Evolutionary conservation across 2,329 filamentous ascomycete genomes (phyloP), one percentile per base, ranked within the genome.

Genomic region (Fusarium verrucosum): DNA sequence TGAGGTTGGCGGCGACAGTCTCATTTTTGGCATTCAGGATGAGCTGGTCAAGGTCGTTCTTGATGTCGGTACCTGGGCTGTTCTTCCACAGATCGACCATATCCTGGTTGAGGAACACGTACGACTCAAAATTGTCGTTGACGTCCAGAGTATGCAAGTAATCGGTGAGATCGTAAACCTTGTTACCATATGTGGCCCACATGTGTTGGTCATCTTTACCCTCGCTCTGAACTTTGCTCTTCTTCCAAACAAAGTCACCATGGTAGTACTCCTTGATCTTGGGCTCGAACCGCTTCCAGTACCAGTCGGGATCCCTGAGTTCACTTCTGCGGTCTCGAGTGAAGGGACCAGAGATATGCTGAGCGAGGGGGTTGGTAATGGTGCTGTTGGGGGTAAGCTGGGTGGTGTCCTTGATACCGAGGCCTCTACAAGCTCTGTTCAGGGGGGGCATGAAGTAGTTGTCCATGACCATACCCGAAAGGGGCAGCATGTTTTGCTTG

Each of bases 81-180:
- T 88, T 83, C 70, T 88, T 84, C 71, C 96, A 86, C 11, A 94
- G 76, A 4, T 88, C 82, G 3, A 86, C 84, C 7, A 99, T 78
- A 8, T 86, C 83, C 2, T 74, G 68, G 60, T 95, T 88, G 26
- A 99, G 82, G 78, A 96, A 98, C 10, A 84, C 76, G 78, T 92
- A 96, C 0, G 75, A 73, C 0, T 78, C 72, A 7, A 81, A 70
- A 51, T 88, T 81, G 66, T 88, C 82, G 71, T 84, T 80, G 19
- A 81, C 66, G 10, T 89, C 80, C 37, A 88, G 78, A 0, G 93
- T 97, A 73, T 92, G 83, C 77, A 94, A 94, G 79, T 99, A 99
- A 75, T 98, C 87, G 0, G 92, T 96, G 50, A 99, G 78, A 74
- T 99, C 96, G 74, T 95, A 98, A 19, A 99, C 83, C 47, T 84